A percentile compares a stretch with the other conserved stretches of the same genome.
Conservation (phyloP, 495 filamentous ascomycete species). For the Aspergillus ostianus region DNA sequence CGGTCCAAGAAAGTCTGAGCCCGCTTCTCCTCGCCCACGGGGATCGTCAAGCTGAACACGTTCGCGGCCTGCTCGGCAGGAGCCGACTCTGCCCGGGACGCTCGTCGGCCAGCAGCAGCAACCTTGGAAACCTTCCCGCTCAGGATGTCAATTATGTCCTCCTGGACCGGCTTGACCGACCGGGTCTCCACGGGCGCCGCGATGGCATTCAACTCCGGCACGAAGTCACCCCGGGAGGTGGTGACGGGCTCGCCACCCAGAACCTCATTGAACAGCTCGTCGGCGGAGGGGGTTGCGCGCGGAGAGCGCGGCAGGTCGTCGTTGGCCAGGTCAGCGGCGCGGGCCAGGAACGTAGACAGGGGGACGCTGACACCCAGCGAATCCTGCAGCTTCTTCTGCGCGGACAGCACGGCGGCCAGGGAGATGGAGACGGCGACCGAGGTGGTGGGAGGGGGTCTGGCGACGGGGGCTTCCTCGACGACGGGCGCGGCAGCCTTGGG, state of each 20-base stretch:
- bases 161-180: slow-evolving; percentile 28
- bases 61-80: slow-evolving; percentile 55
- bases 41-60: slow-evolving; percentile 75
- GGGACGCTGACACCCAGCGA: slow-evolving; percentile 76
- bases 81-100: slow-evolving; percentile 7
- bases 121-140: slow-evolving; percentile 46
- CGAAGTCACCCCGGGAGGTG: slow-evolving; percentile 59
- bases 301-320: slow-evolving; percentile 70
- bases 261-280: slow-evolving; percentile 87
- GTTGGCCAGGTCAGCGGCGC: slow-evolving; percentile 83
- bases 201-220: slow-evolving; percentile 72
- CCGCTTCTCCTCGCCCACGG: slow-evolving; percentile 73
- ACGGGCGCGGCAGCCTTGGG: slow-evolving; percentile 30
- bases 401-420: slow-evolving; percentile 69
- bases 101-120: slow-evolving; percentile 4
- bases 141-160: slow-evolving; percentile 78
- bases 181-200: slow-evolving; percentile 25
- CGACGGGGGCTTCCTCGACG: slow-evolving; percentile 34
- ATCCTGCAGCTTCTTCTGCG: slow-evolving; percentile 74
- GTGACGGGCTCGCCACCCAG: slow-evolving; percentile 65
- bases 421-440: slow-evolving; percentile 67
- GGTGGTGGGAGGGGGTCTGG: slow-evolving; percentile 33
- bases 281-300: slow-evolving; percentile 58
- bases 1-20: slow-evolving; percentile 79
- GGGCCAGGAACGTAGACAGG: slow-evolving; percentile 79